A percentile compares a stretch with the other conserved stretches of the same genome.
phyloP scores from a whole-genome alignment of 139 green algal species.

The Spirogloea muscicola region DNA sequence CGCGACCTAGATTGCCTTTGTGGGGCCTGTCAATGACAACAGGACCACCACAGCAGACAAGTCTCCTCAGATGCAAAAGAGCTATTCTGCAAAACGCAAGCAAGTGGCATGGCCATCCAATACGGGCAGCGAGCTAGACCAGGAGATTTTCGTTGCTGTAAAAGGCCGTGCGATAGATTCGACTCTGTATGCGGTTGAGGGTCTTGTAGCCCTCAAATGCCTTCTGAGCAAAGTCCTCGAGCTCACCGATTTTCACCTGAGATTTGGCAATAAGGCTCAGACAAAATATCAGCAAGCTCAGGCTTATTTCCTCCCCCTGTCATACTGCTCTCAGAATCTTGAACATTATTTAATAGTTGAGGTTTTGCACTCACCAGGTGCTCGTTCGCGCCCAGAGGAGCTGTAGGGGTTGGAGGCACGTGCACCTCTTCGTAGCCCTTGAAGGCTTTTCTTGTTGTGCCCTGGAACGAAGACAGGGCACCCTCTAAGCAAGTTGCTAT shows the following conservation, averaged over 20 bases:
- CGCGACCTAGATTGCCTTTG: too few relatives aligned
- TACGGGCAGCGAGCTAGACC: too few relatives aligned
- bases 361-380: slow-evolving; percentile 3
- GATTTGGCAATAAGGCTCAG: background rate
- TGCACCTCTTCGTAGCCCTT: slow-evolving; percentile 96
- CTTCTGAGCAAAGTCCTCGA: slow-evolving; percentile 46
- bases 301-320: background rate
- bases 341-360: background rate
- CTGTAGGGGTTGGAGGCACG: slow-evolving; percentile 65
- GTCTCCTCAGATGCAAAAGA: too few relatives aligned
- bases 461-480: slow-evolving; percentile 22
- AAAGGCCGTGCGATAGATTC: slow-evolving; percentile 48
- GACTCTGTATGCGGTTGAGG: slow-evolving; percentile 86
- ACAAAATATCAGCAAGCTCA: too few relatives aligned
- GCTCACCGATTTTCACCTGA: slow-evolving; percentile 40
- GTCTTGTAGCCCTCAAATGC: slow-evolving; percentile 88
- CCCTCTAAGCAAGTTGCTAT: background rate
- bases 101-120: too few relatives aligned
- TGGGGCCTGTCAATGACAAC: too few relatives aligned
- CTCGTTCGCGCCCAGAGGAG: background rate
- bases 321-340: background rate
- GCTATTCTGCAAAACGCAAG: too few relatives aligned
- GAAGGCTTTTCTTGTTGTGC: slow-evolving; percentile 62
- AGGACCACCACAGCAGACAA: too few relatives aligned
- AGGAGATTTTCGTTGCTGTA: slow-evolving; percentile 76